phyloP scores from a whole-genome alignment of 2,329 filamentous ascomycete species.

The Anthostomella pinea region DNA sequence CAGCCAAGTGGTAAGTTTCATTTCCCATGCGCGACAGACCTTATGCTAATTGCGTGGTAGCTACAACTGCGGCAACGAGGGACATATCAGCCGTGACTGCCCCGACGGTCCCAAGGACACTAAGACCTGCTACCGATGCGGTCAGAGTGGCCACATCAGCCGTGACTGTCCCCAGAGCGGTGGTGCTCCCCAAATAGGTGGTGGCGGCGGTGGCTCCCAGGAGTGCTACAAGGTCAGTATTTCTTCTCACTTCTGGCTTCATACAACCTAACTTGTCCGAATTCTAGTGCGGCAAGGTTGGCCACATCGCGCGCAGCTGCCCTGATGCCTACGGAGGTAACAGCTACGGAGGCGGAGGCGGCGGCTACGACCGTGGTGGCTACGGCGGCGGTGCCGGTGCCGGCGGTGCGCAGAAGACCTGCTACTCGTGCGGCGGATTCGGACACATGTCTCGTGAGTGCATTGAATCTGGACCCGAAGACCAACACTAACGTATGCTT shows the following conservation, averaged over 20 bases:
- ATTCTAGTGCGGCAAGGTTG: slow-evolving; percentile 81
- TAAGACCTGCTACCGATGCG: slow-evolving; percentile 75
- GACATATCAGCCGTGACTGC: slow-evolving; percentile 91
- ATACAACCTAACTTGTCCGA: slow-evolving; percentile 3
- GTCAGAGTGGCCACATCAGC: slow-evolving; percentile 83
- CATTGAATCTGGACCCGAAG: not conserved
- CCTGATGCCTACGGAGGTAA: slow-evolving; percentile 57
- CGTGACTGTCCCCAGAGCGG: slow-evolving; percentile 71
- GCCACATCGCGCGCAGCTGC: slow-evolving; percentile 95
- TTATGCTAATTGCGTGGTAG: slow-evolving; percentile 26
- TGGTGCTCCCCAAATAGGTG: slow-evolving; percentile 43
- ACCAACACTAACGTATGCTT: slow-evolving; percentile 7
- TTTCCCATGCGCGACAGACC: slow-evolving; percentile 1
- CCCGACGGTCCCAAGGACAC: slow-evolving; percentile 83
- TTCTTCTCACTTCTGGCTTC: not conserved
- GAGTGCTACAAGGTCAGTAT: slow-evolving; percentile 82
- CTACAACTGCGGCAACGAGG: slow-evolving; percentile 51
- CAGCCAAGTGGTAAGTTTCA: slow-evolving; percentile 70
- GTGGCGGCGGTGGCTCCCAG: slow-evolving; percentile 48
- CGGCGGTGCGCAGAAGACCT: slow-evolving; percentile 67
- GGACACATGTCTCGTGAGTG: slow-evolving; percentile 87
- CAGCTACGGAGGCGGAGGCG: slow-evolving; percentile 43
- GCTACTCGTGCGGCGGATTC: slow-evolving; percentile 96
- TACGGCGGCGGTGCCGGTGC: slow-evolving; percentile 44
- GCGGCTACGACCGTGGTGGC: slow-evolving; percentile 45